Percentiles rank a stretch among this genome's conserved stretches.
phyloP scores from a whole-genome alignment of 192 early-diverging fungal species.

The Backusella australiensis region DNA sequence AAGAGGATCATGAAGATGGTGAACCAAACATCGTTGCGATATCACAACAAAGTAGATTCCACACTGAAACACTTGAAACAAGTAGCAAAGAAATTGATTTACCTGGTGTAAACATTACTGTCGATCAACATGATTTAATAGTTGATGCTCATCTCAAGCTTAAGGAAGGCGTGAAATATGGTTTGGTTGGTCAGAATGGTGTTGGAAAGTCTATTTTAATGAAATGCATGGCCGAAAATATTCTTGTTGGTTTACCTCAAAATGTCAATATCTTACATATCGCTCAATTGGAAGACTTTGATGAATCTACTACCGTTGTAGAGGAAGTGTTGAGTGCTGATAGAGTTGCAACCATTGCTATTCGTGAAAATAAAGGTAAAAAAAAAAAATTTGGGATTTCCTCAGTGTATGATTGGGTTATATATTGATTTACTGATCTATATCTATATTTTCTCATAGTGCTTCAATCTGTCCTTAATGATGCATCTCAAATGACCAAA shows the following conservation, averaged over 20 bases:
- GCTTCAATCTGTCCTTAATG: constrained; percentile 2
- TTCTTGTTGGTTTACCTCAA: constrained; percentile 77
- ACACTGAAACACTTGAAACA: constrained; percentile 76
- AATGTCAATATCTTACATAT: constrained; percentile 82
- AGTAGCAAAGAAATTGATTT: constrained; percentile 80
- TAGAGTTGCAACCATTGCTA: constrained; percentile 47
- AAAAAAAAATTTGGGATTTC: not conserved
- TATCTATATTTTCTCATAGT: not conserved
- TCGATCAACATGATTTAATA: constrained; percentile 69
- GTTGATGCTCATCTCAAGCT: constrained; percentile 75
- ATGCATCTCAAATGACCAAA: not conserved
- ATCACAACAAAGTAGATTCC: constrained; percentile 83
- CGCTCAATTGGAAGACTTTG: constrained; percentile 69
- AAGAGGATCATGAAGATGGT: constrained; percentile 25
- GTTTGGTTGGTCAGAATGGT: constrained; percentile 76
- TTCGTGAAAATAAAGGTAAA: constrained; percentile 29
- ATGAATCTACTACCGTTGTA: constrained; percentile 51
- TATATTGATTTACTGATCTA: not conserved
- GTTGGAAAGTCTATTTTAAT: constrained; percentile 74
- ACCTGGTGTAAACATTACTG: constrained; percentile 71
- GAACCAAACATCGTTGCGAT: constrained; percentile 58
- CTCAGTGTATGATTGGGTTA: not conserved
- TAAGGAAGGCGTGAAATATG: constrained; percentile 75
- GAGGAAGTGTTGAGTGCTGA: constrained; percentile 67
- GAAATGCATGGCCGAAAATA: constrained; percentile 56